A percentile compares a stretch with the other conserved stretches of the same genome.
Evolutionary conservation across 257 asterid species (phyloP).

Genomic region (Mitragyna speciosa): DNA sequence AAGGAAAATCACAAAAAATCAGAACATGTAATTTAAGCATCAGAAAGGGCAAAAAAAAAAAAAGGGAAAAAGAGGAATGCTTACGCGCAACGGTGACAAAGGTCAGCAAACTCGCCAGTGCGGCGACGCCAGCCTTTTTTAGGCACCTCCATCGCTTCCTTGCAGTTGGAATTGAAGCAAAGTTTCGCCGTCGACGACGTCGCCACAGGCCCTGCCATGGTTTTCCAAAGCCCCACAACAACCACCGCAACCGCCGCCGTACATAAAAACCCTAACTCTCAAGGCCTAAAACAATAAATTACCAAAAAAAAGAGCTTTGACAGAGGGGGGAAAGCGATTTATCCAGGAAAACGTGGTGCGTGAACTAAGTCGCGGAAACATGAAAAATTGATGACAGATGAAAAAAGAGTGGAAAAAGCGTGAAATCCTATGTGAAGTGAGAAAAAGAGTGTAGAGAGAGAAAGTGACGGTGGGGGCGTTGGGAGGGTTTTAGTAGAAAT

Average conservation of each 20-base stretch:
- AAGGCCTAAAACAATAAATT: background rate
- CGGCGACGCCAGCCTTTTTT: slow-evolving; percentile 96
- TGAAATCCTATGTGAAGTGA: slow-evolving; percentile 8
- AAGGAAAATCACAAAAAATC: background rate
- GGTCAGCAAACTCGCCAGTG: slow-evolving; percentile 88
- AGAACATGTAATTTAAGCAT: background rate
- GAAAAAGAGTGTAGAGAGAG: background rate
- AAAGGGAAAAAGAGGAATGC: slow-evolving; percentile 9
- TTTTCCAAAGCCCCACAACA: background rate
- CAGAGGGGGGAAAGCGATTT: background rate
- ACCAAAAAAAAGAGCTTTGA: background rate
- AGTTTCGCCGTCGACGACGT: slow-evolving; percentile 34
- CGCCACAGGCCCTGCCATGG: slow-evolving; percentile 19
- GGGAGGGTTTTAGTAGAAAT: slow-evolving; percentile 16
- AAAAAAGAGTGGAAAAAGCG: background rate
- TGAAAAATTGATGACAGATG: background rate
- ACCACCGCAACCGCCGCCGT: background rate
- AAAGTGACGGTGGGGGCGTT: background rate
- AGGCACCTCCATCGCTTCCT: slow-evolving; percentile 46
- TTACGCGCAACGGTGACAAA: slow-evolving; percentile 98
- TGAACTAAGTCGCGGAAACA: slow-evolving; percentile 3
- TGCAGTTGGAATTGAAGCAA: slow-evolving; percentile 87
- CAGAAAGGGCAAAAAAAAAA: background rate
- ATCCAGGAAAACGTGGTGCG: background rate
- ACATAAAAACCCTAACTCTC: slow-evolving; percentile 17